Evolutionary conservation across 129 eudicot species (phyloP).

Genomic region (Cynara cardunculus): DNA sequence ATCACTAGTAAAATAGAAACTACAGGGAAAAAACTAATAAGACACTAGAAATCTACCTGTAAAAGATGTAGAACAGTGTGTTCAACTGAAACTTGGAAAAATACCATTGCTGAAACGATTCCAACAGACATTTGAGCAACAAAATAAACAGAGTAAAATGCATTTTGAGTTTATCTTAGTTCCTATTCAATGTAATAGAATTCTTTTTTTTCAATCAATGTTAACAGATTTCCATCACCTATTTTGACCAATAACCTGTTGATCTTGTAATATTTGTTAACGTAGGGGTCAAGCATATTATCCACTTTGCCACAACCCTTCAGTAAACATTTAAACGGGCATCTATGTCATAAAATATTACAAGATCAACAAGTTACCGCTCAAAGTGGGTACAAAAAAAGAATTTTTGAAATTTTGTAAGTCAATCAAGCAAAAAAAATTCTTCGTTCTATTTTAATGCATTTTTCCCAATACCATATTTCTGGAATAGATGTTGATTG

Average conservation of each 20-base stretch:
- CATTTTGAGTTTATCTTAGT: too few species aligned
- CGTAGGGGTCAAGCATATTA: not conserved
- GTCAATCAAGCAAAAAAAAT: too few species aligned
- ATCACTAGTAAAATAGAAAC: not conserved
- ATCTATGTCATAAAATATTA: not conserved
- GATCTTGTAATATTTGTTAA: not conserved
- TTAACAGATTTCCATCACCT: not conserved
- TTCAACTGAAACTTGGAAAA: conserved; percentile 72
- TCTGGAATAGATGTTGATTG: not conserved
- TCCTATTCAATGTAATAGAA: too few species aligned
- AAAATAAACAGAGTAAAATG: not conserved
- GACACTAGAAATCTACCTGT: conserved; percentile 43
- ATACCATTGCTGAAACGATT: conserved; percentile 70
- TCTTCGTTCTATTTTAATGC: not conserved
- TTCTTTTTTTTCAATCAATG: not conserved
- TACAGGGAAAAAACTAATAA: not conserved
- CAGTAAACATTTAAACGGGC: not conserved
- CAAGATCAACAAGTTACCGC: not conserved
- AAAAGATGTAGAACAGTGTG: conserved; percentile 83
- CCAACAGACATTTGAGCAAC: conserved; percentile 22
- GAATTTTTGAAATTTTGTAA: too few species aligned
- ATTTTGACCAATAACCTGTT: not conserved
- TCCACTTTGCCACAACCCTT: not conserved
- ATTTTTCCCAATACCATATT: not conserved
- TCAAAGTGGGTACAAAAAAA: not conserved